Evolutionary conservation across 306 rosid species (phyloP).

Genomic region (Cicer yamashitae): DNA sequence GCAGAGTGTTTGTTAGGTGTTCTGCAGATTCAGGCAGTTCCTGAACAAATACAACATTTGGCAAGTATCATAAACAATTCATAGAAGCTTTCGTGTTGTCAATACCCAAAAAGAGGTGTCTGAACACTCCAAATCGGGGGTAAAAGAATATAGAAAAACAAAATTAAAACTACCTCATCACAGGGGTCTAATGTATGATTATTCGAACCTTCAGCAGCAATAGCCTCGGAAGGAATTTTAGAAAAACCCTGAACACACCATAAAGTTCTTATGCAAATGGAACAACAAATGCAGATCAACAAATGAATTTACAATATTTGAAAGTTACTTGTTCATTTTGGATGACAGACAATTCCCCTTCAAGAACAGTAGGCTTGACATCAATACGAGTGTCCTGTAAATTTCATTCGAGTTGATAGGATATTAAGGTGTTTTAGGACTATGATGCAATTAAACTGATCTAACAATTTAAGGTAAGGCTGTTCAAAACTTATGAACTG

Average conservation of each 20-base stretch:
- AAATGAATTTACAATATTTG: slow-evolving; percentile 35
- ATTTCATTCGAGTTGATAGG: slow-evolving; percentile 44
- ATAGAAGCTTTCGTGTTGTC: slow-evolving; percentile 35
- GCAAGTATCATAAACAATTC: slow-evolving; percentile 5
- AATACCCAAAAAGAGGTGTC: slow-evolving; percentile 18
- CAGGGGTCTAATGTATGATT: slow-evolving; percentile 57
- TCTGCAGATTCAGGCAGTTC: slow-evolving; percentile 61
- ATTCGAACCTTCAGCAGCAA: slow-evolving; percentile 57
- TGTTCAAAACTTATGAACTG: background rate
- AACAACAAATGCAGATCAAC: slow-evolving; percentile 38
- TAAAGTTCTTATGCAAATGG: slow-evolving; percentile 31
- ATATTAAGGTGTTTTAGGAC: background rate
- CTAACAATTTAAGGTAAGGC: slow-evolving; percentile 26
- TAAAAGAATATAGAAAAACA: slow-evolving; percentile 2
- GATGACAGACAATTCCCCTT: slow-evolving; percentile 59
- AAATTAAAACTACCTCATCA: slow-evolving; percentile 60
- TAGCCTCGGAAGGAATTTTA: slow-evolving; percentile 58
- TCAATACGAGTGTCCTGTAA: slow-evolving; percentile 76
- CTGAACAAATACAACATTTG: slow-evolving; percentile 53
- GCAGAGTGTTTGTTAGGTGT: slow-evolving; percentile 55
- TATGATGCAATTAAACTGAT: slow-evolving; percentile 23
- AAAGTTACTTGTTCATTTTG: slow-evolving; percentile 67
- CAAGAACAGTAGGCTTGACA: slow-evolving; percentile 70
- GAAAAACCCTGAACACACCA: slow-evolving; percentile 62
- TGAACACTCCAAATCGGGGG: background rate